Evolutionary conservation across 208 protist species (phyloP).

Genomic region (Balamuthia mandrillaris): DNA sequence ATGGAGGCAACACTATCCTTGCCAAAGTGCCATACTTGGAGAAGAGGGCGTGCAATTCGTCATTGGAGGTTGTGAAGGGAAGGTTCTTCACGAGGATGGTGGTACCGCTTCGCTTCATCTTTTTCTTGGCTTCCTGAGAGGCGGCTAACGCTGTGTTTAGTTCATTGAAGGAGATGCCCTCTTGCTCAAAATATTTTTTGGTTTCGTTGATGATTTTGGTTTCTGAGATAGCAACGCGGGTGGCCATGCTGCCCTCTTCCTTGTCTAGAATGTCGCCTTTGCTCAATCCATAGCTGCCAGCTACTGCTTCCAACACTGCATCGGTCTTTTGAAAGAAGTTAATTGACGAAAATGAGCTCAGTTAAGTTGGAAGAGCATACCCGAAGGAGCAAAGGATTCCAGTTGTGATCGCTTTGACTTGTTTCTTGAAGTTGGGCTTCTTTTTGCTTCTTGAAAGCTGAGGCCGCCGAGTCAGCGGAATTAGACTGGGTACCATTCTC

Average conservation of each 20-base stretch:
- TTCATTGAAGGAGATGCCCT: background rate
- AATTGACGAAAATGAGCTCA: background rate
- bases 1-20: slow-evolving; percentile 68
- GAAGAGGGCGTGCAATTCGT: slow-evolving; percentile 65
- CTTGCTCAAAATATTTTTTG: slow-evolving; percentile 64
- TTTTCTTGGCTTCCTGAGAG: background rate
- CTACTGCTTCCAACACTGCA: slow-evolving; percentile 70
- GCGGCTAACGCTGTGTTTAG: background rate
- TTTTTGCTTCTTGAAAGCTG: slow-evolving; percentile 56
- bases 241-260: slow-evolving; percentile 44
- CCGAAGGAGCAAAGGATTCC: slow-evolving; percentile 81
- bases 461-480: no score
- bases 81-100: slow-evolving; percentile 80
- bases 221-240: slow-evolving; percentile 78
- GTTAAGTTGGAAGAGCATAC: no score
- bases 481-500: no score
- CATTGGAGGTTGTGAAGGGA: slow-evolving; percentile 42
- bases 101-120: slow-evolving; percentile 54
- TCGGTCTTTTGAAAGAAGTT: slow-evolving; percentile 45
- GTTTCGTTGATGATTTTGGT: slow-evolving; percentile 74
- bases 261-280: slow-evolving; percentile 73
- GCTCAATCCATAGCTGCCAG: slow-evolving; percentile 59
- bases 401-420: slow-evolving; percentile 57
- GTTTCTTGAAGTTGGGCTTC: slow-evolving; percentile 49
- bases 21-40: slow-evolving; percentile 46